Evolutionary conservation across 352 stramenopile genomes (phyloP), one percentile per base, ranked within the genome.

Genomic region (Plasmopara viticola): DNA sequence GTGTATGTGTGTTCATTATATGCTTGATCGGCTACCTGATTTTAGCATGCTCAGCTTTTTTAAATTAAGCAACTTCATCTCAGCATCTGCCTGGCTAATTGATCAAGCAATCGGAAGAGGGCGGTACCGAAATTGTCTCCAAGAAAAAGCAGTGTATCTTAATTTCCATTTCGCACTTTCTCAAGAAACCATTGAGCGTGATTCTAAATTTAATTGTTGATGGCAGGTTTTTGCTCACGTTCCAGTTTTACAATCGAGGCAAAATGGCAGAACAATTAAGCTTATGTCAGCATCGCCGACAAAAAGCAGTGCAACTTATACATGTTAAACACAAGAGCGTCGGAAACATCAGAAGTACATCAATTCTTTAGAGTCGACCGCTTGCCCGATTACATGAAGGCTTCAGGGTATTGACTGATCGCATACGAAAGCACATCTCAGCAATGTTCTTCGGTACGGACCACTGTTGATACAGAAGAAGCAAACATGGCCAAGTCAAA

Each of bases 361-460:
- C 38, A 57, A 69, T 48, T 37, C 41, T 18, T 18, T 53, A 33
- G 44, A 44, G 0, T 59, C 44, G n/a, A 39, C 31, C 18, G 43
- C 62, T 13, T 51, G 61, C 15, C 48, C 45, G 7, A 25, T 38
- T 8, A 29, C 10, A 20, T 47, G 58, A 51, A 53, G 15, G 33
- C 52, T 33, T 13, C 37, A 10, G 61, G 51, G 1, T 59, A 59
- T 9, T 5, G 52, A 38, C 25, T 65, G 17, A 44, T 52, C 14
- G 38, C 61, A 25, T 47, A 39, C 41, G 33, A 44, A 14, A 44
- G 44, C 10, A 65, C 34, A 54, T 29, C 40, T 28, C 33, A 13
- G 43, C 18, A 52, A 41, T 57, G 56, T 1, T 66, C 59, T 49
- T 59, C 51, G 12, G 53, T 63, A 47, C 56, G 61, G 35, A 52